phyloP scores from a whole-genome alignment of 352 stramenopile species.

The Pythium dissimile region DNA sequence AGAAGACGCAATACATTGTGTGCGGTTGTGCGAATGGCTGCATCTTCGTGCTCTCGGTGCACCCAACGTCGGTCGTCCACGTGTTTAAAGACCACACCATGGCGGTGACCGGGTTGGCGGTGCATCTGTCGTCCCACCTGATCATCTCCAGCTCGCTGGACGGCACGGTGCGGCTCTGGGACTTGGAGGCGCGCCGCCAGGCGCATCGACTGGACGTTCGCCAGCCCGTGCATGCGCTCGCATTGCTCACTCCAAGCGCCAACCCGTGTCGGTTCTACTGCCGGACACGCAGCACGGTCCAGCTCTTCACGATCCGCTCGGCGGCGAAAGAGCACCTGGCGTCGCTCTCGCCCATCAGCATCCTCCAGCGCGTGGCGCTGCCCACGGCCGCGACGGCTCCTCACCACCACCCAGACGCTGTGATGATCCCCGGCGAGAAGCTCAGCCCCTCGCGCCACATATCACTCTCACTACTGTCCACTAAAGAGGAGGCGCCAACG shows the following conservation, averaged over 20 bases:
- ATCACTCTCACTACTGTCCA: background rate
- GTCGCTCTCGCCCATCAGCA: slow-evolving; percentile 48
- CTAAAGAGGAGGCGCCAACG: slow-evolving; percentile 4
- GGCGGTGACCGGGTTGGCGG: slow-evolving; percentile 44
- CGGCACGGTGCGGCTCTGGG: slow-evolving; percentile 60
- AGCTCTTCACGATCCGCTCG: slow-evolving; percentile 61
- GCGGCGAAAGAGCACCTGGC: slow-evolving; percentile 67
- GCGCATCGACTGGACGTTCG: slow-evolving; percentile 59
- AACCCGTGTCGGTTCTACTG: slow-evolving; percentile 59
- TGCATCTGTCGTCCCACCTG: slow-evolving; percentile 47
- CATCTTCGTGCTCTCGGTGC: slow-evolving; percentile 54
- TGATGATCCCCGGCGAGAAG: slow-evolving; percentile 21
- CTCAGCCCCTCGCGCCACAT: slow-evolving; percentile 9
- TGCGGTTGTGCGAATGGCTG: slow-evolving; percentile 52
- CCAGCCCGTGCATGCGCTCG: slow-evolving; percentile 38
- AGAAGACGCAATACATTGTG: slow-evolving; percentile 64
- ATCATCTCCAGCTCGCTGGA: slow-evolving; percentile 73
- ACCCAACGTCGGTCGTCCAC: slow-evolving; percentile 53
- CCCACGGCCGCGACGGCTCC: slow-evolving; percentile 20
- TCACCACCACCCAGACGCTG: slow-evolving; percentile 6
- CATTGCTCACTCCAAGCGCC: slow-evolving; percentile 30
- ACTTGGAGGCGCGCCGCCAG: slow-evolving; percentile 58
- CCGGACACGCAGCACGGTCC: slow-evolving; percentile 48
- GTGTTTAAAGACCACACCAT: slow-evolving; percentile 72
- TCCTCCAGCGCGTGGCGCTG: slow-evolving; percentile 48